A percentile compares a stretch with the other conserved stretches of the same genome.
Evolutionary conservation across 78 protist genomes (phyloP).

Genomic region (Planoprotostelium fungivorum): DNA sequence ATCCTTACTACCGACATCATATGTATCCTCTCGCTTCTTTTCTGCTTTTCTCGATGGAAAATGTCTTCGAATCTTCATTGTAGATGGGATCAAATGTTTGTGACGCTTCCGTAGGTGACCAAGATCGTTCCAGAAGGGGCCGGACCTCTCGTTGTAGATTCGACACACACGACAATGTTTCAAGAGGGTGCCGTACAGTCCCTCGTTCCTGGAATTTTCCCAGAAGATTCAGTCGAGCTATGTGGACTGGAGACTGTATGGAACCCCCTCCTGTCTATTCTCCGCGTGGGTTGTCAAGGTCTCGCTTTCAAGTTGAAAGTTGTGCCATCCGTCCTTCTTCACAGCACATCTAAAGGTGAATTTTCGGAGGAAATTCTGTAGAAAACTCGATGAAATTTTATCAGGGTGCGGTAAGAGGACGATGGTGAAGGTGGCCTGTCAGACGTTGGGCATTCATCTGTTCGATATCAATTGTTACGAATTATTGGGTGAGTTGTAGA

Average conservation of each 20-base stretch:
- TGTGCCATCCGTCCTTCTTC: conserved; percentile 9
- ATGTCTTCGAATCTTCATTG: too few species aligned
- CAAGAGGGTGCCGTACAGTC: conserved; percentile 55
- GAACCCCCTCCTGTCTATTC: background rate
- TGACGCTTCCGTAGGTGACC: too few species aligned
- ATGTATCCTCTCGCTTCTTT: too few species aligned
- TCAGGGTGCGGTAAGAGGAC: conserved; percentile 55
- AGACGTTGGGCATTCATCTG: conserved; percentile 23
- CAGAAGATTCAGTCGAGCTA: conserved; percentile 12
- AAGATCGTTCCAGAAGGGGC: background rate
- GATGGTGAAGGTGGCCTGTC: background rate
- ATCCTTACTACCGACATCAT: too few species aligned
- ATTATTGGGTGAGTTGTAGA: conserved; percentile 16
- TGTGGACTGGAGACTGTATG: background rate
- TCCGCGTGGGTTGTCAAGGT: conserved; percentile 16
- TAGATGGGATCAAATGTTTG: too few species aligned
- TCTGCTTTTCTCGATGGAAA: too few species aligned
- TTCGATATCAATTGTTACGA: conserved; percentile 43
- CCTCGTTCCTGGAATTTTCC: conserved; percentile 14
- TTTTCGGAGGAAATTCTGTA: conserved; percentile 27
- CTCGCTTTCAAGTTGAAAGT: conserved; percentile 11
- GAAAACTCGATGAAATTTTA: conserved; percentile 12
- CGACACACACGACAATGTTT: conserved; percentile 16
- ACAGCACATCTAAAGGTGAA: background rate
- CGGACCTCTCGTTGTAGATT: conserved; percentile 17